These are phyloP conservation scores for Pezicula rhizophila DNA, from an alignment of 2,329 filamentous ascomycete genomes.

Conservation along the genomic window DNA sequence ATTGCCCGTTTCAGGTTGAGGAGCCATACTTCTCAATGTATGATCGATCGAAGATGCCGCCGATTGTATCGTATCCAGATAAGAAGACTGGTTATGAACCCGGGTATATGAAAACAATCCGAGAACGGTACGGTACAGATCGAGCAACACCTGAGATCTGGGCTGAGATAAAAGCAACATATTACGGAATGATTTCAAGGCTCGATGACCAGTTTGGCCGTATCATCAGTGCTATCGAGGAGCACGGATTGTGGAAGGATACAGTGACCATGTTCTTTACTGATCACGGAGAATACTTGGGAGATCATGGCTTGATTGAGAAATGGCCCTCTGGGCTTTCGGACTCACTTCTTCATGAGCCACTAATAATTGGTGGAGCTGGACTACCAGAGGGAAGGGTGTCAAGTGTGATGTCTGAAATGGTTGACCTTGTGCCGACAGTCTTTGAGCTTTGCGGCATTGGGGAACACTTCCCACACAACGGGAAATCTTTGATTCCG, in stretches of 20 bases:
- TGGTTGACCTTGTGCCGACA: constrained; percentile 41
- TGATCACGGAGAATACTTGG: constrained; percentile 41
- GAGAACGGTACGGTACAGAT: constrained; percentile 32
- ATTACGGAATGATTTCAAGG: constrained; percentile 41
- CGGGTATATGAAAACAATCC: constrained; percentile 34
- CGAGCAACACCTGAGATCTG: constrained; percentile 36
- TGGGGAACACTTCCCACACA: constrained; percentile 34
- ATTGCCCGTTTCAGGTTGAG: constrained; percentile 42
- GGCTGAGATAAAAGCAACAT: constrained; percentile 38
- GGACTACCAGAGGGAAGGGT: constrained; percentile 31
- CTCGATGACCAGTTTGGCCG: constrained; percentile 40
- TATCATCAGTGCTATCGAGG: constrained; percentile 30
- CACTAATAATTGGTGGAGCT: constrained; percentile 36
- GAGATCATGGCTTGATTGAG: constrained; percentile 41
- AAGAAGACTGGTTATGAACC: constrained; percentile 37
- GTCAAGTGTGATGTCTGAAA: constrained; percentile 33
- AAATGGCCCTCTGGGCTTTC: constrained; percentile 41
- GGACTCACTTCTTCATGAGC: constrained; percentile 36
- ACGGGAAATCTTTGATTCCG: constrained; percentile 31
- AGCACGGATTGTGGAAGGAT: constrained; percentile 29
- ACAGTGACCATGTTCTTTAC: constrained; percentile 40
- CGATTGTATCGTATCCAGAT: constrained; percentile 3
- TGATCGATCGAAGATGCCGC: constrained; percentile 26
- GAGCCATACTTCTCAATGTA: constrained; percentile 44
- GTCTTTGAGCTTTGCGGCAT: constrained; percentile 34